phyloP scores from a whole-genome alignment of 441 rosid species.

The Euphorbia corollata region DNA sequence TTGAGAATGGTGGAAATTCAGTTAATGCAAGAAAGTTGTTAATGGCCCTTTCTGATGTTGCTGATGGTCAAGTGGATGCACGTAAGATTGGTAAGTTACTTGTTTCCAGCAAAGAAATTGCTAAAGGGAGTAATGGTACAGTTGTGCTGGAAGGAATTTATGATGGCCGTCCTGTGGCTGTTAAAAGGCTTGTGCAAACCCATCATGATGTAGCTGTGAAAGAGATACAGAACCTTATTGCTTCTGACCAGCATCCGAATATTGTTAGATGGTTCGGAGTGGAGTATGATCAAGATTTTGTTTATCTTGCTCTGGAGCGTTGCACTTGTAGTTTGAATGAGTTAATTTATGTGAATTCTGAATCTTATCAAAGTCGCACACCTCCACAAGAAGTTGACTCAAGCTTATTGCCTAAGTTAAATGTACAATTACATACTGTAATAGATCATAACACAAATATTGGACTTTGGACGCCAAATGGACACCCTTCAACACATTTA shows the following conservation, averaged over 20 bases:
- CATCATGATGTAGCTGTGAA: slow-evolving; percentile 83
- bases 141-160: slow-evolving; percentile 73
- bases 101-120: slow-evolving; percentile 65
- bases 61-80: slow-evolving; percentile 35
- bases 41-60: slow-evolving; percentile 28
- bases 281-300: slow-evolving; percentile 76
- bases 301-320: slow-evolving; percentile 78
- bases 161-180: slow-evolving; percentile 76
- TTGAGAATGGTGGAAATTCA: slow-evolving; percentile 24
- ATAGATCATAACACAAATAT: slow-evolving; percentile 36
- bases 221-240: slow-evolving; percentile 79
- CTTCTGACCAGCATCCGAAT: slow-evolving; percentile 78
- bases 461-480: slow-evolving; percentile 68
- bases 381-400: slow-evolving; percentile 28
- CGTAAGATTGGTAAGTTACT: slow-evolving; percentile 65
- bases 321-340: slow-evolving; percentile 79
- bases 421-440: slow-evolving; percentile 29
- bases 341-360: slow-evolving; percentile 44
- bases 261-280: slow-evolving; percentile 88
- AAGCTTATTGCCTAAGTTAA: slow-evolving; percentile 24
- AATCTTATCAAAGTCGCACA: slow-evolving; percentile 33
- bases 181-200: slow-evolving; percentile 74
- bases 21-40: slow-evolving; percentile 34
- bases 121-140: slow-evolving; percentile 81
- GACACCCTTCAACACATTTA: slow-evolving; percentile 59